A percentile compares a stretch with the other conserved stretches of the same genome.
Conservation (phyloP, 495 filamentous ascomycete genomes). For the Elaphomyces granulatus region DNA sequence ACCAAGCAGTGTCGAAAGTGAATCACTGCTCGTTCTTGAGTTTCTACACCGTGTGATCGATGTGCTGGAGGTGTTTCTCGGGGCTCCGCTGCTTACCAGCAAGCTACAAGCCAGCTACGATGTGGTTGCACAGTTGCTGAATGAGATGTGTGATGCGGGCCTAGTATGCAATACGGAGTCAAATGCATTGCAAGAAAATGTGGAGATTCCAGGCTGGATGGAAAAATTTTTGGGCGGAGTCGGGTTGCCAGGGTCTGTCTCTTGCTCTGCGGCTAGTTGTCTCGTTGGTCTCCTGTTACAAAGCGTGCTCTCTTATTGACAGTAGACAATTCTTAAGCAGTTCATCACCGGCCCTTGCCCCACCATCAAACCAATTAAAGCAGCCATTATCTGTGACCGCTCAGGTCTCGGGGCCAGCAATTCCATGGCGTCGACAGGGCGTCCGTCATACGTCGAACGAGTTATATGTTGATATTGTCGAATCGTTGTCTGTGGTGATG, state of each 20-base stretch:
- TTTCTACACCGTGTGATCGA: slow-evolving; percentile 92
- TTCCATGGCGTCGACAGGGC: slow-evolving; percentile 82
- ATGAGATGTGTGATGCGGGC: slow-evolving; percentile 94
- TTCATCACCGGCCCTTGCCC: slow-evolving; percentile 29
- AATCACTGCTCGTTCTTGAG: slow-evolving; percentile 88
- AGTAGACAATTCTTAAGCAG: too few species aligned
- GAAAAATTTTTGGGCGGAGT: slow-evolving; percentile 84
- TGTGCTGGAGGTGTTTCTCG: slow-evolving; percentile 87
- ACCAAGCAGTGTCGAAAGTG: slow-evolving; percentile 66
- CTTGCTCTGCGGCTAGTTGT: too few species aligned
- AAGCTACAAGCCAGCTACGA: slow-evolving; percentile 87
- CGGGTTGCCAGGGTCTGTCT: slow-evolving; percentile 54
- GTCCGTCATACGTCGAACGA: slow-evolving; percentile 95
- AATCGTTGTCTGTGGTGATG: slow-evolving; percentile 72
- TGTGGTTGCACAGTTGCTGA: slow-evolving; percentile 83
- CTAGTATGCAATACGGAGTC: slow-evolving; percentile 82
- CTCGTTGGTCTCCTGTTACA: too few species aligned
- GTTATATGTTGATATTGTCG: slow-evolving; percentile 91
- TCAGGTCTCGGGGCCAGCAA: slow-evolving; percentile 35
- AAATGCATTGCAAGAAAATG: slow-evolving; percentile 80
- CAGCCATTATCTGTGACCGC: slow-evolving; percentile 30
- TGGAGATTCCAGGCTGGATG: slow-evolving; percentile 80
- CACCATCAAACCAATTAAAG: slow-evolving; percentile 30
- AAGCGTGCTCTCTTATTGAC: too few species aligned
- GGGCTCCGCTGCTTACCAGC: slow-evolving; percentile 66